phyloP scores from a whole-genome alignment of 2,329 filamentous ascomycete species.

The Talaromyces rugulosus region DNA sequence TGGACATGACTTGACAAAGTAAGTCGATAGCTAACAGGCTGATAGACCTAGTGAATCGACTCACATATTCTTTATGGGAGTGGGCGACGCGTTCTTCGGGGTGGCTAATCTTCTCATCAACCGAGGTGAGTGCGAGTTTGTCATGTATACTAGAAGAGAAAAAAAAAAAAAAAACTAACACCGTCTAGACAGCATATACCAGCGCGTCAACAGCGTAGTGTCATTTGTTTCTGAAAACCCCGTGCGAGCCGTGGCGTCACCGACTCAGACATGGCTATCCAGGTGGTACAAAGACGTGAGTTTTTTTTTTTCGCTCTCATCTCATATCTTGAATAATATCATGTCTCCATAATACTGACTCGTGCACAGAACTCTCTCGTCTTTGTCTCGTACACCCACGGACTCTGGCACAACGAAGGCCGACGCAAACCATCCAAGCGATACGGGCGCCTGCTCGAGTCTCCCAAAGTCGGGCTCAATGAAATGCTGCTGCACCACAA shows the following conservation, averaged over 20 bases:
- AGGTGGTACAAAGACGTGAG: slow-evolving; percentile 73
- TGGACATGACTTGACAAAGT: slow-evolving; percentile 17
- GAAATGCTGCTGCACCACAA: slow-evolving; percentile 56
- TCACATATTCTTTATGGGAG: slow-evolving; percentile 78
- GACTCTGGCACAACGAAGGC: slow-evolving; percentile 67
- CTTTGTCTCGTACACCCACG: slow-evolving; percentile 71
- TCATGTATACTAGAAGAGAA: background rate
- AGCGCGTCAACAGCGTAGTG: slow-evolving; percentile 66
- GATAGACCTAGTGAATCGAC: slow-evolving; percentile 59
- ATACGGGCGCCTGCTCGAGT: slow-evolving; percentile 52
- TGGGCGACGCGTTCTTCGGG: slow-evolving; percentile 83
- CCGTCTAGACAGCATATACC: slow-evolving; percentile 54
- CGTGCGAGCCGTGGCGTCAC: slow-evolving; percentile 74
- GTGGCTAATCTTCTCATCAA: slow-evolving; percentile 76
- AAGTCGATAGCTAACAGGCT: slow-evolving; percentile 8
- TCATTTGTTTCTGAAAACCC: slow-evolving; percentile 74
- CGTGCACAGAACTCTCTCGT: slow-evolving; percentile 63
- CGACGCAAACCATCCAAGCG: slow-evolving; percentile 53
- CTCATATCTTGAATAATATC: background rate
- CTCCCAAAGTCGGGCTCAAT: slow-evolving; percentile 43
- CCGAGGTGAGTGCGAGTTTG: slow-evolving; percentile 52
- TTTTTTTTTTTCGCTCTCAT: background rate
- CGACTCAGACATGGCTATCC: slow-evolving; percentile 63
- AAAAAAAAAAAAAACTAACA: background rate
- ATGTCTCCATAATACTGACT: background rate